phyloP scores from a whole-genome alignment of 441 rosid species.

The Gossypium schwendimanii region DNA sequence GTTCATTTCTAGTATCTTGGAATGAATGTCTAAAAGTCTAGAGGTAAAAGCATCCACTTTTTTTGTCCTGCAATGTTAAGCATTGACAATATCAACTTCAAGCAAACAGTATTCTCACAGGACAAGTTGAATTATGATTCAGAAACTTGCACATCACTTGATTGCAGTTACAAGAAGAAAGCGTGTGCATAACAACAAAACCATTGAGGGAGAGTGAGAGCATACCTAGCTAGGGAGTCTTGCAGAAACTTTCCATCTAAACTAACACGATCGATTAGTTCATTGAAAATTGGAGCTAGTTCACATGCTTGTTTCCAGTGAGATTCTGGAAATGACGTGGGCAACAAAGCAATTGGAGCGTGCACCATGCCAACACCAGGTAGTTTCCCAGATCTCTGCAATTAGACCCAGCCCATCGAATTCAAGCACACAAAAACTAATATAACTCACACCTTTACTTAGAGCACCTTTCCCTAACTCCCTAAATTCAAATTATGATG shows the following conservation, averaged over 20 bases:
- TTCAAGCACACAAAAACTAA: not conserved
- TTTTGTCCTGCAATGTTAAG: constrained; percentile 54
- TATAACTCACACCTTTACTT: not conserved
- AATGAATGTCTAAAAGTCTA: constrained; percentile 86
- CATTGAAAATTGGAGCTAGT: constrained; percentile 83
- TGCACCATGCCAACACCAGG: constrained; percentile 93
- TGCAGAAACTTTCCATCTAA: constrained; percentile 84
- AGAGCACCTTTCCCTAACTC: not conserved
- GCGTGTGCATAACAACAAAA: constrained; percentile 3
- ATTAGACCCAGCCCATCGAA: constrained; percentile 15
- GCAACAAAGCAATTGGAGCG: constrained; percentile 83
- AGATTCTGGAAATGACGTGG: constrained; percentile 60
- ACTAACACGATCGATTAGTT: constrained; percentile 90
- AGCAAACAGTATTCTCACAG: not conserved
- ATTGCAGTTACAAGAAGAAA: not conserved
- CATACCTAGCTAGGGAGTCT: constrained; percentile 73
- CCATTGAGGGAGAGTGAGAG: not conserved
- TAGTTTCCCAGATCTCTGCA: constrained; percentile 73
- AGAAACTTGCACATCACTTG: not conserved
- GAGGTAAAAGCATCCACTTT: constrained; percentile 86
- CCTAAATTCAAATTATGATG: not conserved
- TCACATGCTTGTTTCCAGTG: constrained; percentile 85
- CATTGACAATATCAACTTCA: constrained; percentile 15
- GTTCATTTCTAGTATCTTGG: constrained; percentile 75
- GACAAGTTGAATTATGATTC: not conserved